Evolutionary conservation across 2,329 filamentous ascomycete species (phyloP), one percentile per base, ranked within the genome.

Genomic region (Exophiala sp.): DNA sequence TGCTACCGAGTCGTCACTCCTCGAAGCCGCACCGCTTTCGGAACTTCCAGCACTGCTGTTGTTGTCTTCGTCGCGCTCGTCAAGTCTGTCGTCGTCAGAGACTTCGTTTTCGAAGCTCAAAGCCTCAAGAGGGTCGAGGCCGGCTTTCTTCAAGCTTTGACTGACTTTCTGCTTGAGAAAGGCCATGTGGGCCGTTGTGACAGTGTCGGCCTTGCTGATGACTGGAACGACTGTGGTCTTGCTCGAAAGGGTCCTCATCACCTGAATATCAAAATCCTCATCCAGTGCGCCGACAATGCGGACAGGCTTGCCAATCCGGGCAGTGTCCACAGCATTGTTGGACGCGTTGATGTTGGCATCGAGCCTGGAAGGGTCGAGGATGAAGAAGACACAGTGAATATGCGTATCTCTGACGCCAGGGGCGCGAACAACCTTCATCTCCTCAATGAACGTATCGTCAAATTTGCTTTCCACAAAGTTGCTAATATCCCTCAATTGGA

Each of bases 391-490:
- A 59, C 88, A 94, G 66, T 98, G 93, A 58, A 98, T 95, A 68
- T 98, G 93, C 43, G 91, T 96, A 72, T 98, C 93, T 66, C 89
- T 87, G 58, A 88, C 86, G 48, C 90, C 91, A 21, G 93, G 91
- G 46, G 90, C 89, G 62, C 93, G 86, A 55, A 96, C 78, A 40
- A 98, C 90, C 74, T 96, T 97, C 79, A 95, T 95, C 73, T 98
- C 93, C 70, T 98, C 93, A 42, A 82, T 82, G 66, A 98, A 95
- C 0, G 93, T 97, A 64, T 98, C 93, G 67, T 98, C 91, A 61
- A 98, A 98, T 69, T 97, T 97, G 74, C 86, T 91, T 74, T 98
- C 93, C 52, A 98, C 75, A 71, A 98, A 98, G 7, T 85, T 79
- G 27, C 86, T 84, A 75, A 97, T 90, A 66, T 95, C 88, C 54